Conservation (phyloP, 1,139 yeast species). For the Zhuliangozyma blackwelliae region DNA sequence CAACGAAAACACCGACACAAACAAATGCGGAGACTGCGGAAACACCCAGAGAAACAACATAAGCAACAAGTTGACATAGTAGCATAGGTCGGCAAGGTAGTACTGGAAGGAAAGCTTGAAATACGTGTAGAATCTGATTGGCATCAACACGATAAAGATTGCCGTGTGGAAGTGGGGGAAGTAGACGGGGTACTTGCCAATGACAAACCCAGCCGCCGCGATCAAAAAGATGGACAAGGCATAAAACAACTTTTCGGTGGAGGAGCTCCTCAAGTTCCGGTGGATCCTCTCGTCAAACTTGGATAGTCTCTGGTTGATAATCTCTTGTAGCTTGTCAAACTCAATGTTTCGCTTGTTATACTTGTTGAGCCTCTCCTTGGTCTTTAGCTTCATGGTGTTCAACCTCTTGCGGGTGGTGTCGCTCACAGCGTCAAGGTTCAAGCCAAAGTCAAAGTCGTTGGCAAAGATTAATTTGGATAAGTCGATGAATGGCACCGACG, state of each 20-base stretch:
- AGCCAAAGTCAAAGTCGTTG: slow-evolving; percentile 44
- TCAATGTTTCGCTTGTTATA: slow-evolving; percentile 19
- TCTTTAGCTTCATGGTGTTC: slow-evolving; percentile 30
- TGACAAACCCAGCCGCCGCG: slow-evolving; percentile 67
- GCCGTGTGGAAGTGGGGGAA: slow-evolving; percentile 75
- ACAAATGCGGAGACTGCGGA: slow-evolving; percentile 68
- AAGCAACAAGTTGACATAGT: slow-evolving; percentile 75
- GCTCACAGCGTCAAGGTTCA: slow-evolving; percentile 35
- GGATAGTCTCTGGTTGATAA: slow-evolving; percentile 38
- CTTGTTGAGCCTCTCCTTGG: slow-evolving; percentile 28
- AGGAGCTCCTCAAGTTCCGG: slow-evolving; percentile 47
- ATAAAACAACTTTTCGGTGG: slow-evolving; percentile 78
- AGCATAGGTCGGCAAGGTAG: slow-evolving; percentile 89
- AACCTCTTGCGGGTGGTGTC: slow-evolving; percentile 33
- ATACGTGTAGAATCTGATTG: slow-evolving; percentile 79
- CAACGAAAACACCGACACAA: slow-evolving; percentile 79
- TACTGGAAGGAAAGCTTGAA: slow-evolving; percentile 77
- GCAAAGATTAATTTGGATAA: slow-evolving; percentile 33
- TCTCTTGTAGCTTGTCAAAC: slow-evolving; percentile 29
- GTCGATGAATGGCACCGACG: slow-evolving; percentile 36
- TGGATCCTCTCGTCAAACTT: slow-evolving; percentile 57
- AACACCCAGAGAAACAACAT: slow-evolving; percentile 76
- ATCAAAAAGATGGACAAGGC: slow-evolving; percentile 67
- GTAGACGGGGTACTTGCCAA: slow-evolving; percentile 73
- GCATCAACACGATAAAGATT: slow-evolving; percentile 64